Percentiles rank a stretch among this genome's conserved stretches.
Evolutionary conservation across 208 protist genomes (phyloP).

Genomic region (Trypanosoma congolense): DNA sequence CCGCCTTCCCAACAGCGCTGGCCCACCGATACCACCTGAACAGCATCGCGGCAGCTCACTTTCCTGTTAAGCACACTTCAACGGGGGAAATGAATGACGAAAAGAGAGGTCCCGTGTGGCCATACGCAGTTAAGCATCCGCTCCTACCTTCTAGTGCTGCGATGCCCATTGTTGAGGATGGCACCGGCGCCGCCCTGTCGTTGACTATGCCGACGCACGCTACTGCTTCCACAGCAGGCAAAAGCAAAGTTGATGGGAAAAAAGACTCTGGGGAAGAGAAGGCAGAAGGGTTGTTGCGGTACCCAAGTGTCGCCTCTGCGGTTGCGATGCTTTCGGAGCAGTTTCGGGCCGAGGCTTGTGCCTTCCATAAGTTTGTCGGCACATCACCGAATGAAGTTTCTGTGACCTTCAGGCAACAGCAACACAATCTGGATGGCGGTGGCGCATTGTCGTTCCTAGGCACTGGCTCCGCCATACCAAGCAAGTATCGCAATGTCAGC

Average conservation of each 20-base stretch:
- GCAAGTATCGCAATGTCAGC: constrained; percentile 89
- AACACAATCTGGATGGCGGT: constrained; percentile 19
- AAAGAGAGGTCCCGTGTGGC: constrained; percentile 12
- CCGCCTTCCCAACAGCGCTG: constrained; percentile 77
- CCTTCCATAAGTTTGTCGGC: background rate
- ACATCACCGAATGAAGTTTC: background rate
- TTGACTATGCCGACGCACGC: too few relatives aligned
- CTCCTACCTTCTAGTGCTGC: constrained; percentile 11
- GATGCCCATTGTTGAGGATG: background rate
- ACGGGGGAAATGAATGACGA: too few relatives aligned
- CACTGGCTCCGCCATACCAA: constrained; percentile 82
- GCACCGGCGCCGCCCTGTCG: background rate
- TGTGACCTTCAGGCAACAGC: background rate
- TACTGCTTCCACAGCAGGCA: too few relatives aligned
- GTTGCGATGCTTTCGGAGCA: constrained; percentile 27
- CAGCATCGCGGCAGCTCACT: constrained; percentile 48
- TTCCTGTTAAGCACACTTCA: too few relatives aligned
- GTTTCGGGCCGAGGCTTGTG: constrained; percentile 6
- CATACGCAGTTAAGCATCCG: constrained; percentile 17
- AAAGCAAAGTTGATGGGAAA: constrained; percentile 1
- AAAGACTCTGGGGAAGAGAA: constrained; percentile 9
- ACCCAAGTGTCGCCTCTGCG: constrained; percentile 33
- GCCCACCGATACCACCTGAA: constrained; percentile 80
- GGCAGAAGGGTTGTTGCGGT: constrained; percentile 30
- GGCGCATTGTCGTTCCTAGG: constrained; percentile 80